Conservation (phyloP, 768 basidiomycete genomes). For the Russula abietina region DNA sequence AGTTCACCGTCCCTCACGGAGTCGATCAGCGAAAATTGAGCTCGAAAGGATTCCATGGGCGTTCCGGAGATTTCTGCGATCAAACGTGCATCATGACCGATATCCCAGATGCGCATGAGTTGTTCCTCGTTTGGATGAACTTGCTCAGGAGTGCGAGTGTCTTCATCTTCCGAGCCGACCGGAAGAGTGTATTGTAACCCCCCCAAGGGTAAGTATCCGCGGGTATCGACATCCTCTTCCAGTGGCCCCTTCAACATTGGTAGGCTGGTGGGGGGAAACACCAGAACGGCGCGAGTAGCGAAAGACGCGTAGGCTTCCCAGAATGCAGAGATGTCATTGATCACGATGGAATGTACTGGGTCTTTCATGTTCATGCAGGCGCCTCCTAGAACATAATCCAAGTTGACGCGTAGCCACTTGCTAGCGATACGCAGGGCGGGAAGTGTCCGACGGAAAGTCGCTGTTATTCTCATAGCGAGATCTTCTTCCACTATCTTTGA, state of each 20-base stretch:
- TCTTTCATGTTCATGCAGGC: constrained; percentile 19
- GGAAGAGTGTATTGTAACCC: constrained; percentile 33
- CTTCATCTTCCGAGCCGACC: constrained; percentile 5
- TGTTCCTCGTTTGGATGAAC: constrained; percentile 94
- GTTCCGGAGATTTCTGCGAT: constrained; percentile 33
- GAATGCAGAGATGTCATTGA: constrained; percentile 44
- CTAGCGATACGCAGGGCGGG: constrained; percentile 82
- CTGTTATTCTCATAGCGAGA: constrained; percentile 78
- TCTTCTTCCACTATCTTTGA: constrained; percentile 52
- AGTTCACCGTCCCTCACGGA: constrained; percentile 11
- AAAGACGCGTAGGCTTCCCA: constrained; percentile 72
- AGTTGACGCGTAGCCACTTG: constrained; percentile 82
- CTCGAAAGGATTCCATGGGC: constrained; percentile 14
- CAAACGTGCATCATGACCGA: constrained; percentile 62
- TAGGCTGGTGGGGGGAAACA: constrained; percentile 64
- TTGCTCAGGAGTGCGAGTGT: constrained; percentile 28
- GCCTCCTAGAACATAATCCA: constrained; percentile 27
- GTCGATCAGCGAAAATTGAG: constrained; percentile 21
- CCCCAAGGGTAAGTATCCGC: constrained; percentile 80
- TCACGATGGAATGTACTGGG: constrained; percentile 30
- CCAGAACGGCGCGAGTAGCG: constrained; percentile 47
- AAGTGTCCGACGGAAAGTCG: constrained; percentile 75
- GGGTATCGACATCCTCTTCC: constrained; percentile 88
- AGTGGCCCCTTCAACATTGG: constrained; percentile 55
- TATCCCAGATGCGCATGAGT: constrained; percentile 86